phyloP scores from a whole-genome alignment of 2,329 filamentous ascomycete genomes.

The Beauveria caledonica region DNA sequence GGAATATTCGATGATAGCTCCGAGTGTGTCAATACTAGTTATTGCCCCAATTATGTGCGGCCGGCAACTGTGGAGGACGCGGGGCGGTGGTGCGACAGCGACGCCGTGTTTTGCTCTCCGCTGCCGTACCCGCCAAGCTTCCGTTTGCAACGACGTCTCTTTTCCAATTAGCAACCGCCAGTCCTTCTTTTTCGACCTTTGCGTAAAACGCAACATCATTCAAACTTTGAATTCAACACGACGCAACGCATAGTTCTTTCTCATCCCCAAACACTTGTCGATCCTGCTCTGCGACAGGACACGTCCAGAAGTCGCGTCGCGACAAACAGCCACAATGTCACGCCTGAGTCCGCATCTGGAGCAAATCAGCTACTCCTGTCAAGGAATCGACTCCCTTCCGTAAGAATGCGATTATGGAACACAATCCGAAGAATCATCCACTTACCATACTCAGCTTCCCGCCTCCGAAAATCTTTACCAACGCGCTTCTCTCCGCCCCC shows the following conservation, averaged over 20 bases:
- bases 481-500: slow-evolving; percentile 76
- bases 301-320: neutral
- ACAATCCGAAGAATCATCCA: neutral
- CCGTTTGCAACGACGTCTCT: neutral
- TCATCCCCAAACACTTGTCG: neutral
- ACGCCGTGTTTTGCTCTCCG: slow-evolving; percentile 1
- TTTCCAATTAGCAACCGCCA: neutral
- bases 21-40: too few species aligned
- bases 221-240: neutral
- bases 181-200: neutral
- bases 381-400: slow-evolving; percentile 68
- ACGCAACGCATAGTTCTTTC: neutral
- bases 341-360: slow-evolving; percentile 64
- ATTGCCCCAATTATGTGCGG: neutral
- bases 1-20: too few species aligned
- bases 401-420: slow-evolving; percentile 30
- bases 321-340: slow-evolving; percentile 43
- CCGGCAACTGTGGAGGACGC: neutral
- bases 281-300: neutral
- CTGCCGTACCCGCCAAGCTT: neutral
- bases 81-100: neutral
- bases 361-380: slow-evolving; percentile 68
- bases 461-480: slow-evolving; percentile 88
- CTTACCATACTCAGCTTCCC: slow-evolving; percentile 56
- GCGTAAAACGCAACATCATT: too few species aligned